phyloP scores from a whole-genome alignment of 345 rosid genomes.

The Litchi chinensis region DNA sequence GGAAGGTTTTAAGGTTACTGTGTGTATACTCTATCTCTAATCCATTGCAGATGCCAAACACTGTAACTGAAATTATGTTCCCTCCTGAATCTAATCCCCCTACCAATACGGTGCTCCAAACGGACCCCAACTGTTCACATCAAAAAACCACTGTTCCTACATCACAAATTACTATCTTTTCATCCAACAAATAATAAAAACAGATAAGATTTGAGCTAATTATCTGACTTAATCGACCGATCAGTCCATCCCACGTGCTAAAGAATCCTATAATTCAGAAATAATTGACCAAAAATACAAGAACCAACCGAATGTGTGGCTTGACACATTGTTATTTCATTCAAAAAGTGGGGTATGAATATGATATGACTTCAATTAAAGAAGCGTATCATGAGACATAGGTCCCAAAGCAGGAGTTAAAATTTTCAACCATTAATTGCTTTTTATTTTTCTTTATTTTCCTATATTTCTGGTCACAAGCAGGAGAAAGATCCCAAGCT shows the following conservation, averaged over 20 bases:
- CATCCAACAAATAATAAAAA: not conserved
- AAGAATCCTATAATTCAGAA: not conserved
- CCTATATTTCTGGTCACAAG: not conserved
- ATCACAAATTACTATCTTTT: not conserved
- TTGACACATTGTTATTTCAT: too few species aligned
- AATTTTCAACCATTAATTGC: not conserved
- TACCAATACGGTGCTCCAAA: too few species aligned
- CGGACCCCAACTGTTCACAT: not conserved
- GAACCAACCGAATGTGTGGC: not conserved
- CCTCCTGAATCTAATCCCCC: too few species aligned
- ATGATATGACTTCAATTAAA: not conserved
- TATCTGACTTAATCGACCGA: not conserved
- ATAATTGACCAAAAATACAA: not conserved
- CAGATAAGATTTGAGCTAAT: not conserved
- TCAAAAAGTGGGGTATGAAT: not conserved
- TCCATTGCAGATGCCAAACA: too few species aligned
- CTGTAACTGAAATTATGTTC: too few species aligned
- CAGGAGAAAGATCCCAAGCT: conserved; percentile 7
- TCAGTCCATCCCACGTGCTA: not conserved
- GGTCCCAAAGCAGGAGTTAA: not conserved
- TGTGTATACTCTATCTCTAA: too few species aligned
- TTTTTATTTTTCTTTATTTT: not conserved
- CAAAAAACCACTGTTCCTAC: not conserved
- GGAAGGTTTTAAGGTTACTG: too few species aligned
- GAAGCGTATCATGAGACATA: not conserved